Evolutionary conservation across 1,284 basidiomycete species (phyloP).

Genomic region (Schizophyllum commune): DNA sequence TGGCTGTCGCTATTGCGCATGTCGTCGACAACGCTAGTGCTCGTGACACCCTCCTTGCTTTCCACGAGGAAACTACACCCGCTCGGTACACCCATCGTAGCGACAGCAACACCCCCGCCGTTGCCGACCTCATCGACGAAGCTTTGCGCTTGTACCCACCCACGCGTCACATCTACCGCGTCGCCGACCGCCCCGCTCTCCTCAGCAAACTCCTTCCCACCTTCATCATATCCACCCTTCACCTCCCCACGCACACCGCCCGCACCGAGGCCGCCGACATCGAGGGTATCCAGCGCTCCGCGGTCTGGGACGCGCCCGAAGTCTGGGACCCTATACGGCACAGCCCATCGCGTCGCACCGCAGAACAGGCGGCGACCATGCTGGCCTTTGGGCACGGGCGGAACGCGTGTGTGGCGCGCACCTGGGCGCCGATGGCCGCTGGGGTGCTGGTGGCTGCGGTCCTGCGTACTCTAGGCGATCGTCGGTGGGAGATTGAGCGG

Average conservation of each 20-base stretch:
- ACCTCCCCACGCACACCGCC: slow-evolving; percentile 1
- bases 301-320: slow-evolving; percentile 24
- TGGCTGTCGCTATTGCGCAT: slow-evolving; percentile 37
- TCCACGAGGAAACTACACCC: slow-evolving; percentile 29
- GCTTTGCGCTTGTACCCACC: slow-evolving; percentile 39
- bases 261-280: slow-evolving; percentile 32
- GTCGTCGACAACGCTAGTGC: slow-evolving; percentile 13
- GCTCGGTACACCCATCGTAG: slow-evolving; percentile 22
- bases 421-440: slow-evolving; percentile 41
- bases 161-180: slow-evolving; percentile 31
- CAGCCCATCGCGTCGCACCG: slow-evolving; percentile 1
- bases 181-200: slow-evolving; percentile 12
- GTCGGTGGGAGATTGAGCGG: slow-evolving; percentile 19
- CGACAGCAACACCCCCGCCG: slow-evolving; percentile 21
- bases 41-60: slow-evolving; percentile 25
- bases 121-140: slow-evolving; percentile 33
- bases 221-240: background rate
- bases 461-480: slow-evolving; percentile 23
- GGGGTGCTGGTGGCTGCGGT: slow-evolving; percentile 36
- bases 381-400: slow-evolving; percentile 38
- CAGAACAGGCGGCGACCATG: slow-evolving; percentile 16
- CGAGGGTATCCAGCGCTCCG: slow-evolving; percentile 29
- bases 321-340: slow-evolving; percentile 34
- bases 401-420: slow-evolving; percentile 34
- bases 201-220: slow-evolving; percentile 8